Base-by-base conservation (phyloP, 1,284 basidiomycete genomes). In the Rhodotorula sp. region DNA sequence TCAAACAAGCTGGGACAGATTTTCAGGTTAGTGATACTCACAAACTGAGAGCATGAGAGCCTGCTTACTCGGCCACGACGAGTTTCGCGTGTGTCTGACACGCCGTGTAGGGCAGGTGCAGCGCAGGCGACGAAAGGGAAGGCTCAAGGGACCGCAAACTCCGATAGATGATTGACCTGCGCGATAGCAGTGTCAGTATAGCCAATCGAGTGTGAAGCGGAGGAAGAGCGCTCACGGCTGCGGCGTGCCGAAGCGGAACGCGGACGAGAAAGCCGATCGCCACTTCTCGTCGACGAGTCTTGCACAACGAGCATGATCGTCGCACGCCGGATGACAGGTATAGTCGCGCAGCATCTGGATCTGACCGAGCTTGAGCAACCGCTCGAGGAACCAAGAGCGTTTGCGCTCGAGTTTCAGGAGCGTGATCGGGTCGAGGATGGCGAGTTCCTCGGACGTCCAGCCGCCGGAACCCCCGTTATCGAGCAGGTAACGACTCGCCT, bases 241-340 rank as follows among this genome's bases (percentile, higher is more conserved):
- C 8, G 83, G 83, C 6, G 83, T 81, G 18, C 91, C 93, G 80
- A 93, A 96, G 58, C 93, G 87, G 80, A 93, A 92, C 1, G 69
- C 57, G 4, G 69, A 56, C 10, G 65, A 86, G 79, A 95, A 94
- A 0, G 92, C 93, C 78, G 91, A 90, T 57, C 88, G 84, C 92
- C 93, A 97, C 80, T 94, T 94, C 73, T 96, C 94, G 78, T 96
- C 92, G 14, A 97, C 85, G n/a, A 90, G 82, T n/a, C 88, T 86
- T 26, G 93, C 93, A 80, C 94, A 97, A 26, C 81, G 85, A 0
- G 85, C 68, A 2, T 91, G 84, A 76, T 97, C 93, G 5, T 92
- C 91, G 80, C 94, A 97, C 21, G 90, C 89, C 0, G 87, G 79
- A 71, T 91, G 63, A 48, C 76, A 85, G 87, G 78, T 80, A 90